Percentiles rank a stretch among this genome's conserved stretches.
Evolutionary conservation across 495 filamentous ascomycete genomes (phyloP).

Genomic region (Polyplosphaeria fusca): DNA sequence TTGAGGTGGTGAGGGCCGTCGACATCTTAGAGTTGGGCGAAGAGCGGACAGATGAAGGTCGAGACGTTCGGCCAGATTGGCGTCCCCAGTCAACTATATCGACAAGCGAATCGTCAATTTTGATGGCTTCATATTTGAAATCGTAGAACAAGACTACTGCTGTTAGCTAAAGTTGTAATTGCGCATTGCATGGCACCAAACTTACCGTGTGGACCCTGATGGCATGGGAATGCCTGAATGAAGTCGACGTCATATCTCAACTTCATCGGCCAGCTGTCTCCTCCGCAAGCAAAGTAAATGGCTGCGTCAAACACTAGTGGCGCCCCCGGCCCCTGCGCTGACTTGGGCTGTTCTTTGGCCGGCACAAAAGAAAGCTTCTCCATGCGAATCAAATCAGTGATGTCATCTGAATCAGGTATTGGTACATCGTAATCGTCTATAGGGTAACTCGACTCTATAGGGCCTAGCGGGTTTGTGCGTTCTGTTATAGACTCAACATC

Average conservation of each 20-base stretch:
- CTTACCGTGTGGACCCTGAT: slow-evolving; percentile 60
- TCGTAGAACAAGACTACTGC: slow-evolving; percentile 60
- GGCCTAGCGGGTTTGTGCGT: slow-evolving; percentile 64
- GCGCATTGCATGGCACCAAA: background rate
- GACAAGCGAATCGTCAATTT: slow-evolving; percentile 56
- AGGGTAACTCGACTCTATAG: slow-evolving; percentile 54
- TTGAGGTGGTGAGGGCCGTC: slow-evolving; percentile 16
- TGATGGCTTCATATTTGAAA: slow-evolving; percentile 54
- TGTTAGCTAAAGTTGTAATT: no score
- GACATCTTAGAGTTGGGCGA: slow-evolving; percentile 18
- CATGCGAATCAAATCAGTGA: slow-evolving; percentile 61
- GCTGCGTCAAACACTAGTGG: slow-evolving; percentile 58
- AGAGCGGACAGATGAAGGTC: slow-evolving; percentile 17
- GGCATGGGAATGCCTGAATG: slow-evolving; percentile 63
- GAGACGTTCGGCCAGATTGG: slow-evolving; percentile 26
- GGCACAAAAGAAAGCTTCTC: slow-evolving; percentile 56
- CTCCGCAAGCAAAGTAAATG: slow-evolving; percentile 64
- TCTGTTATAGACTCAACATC: slow-evolving; percentile 58
- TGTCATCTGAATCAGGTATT: slow-evolving; percentile 49
- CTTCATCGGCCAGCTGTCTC: slow-evolving; percentile 59
- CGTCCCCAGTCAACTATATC: slow-evolving; percentile 60
- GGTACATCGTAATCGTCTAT: slow-evolving; percentile 60
- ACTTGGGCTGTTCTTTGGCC: slow-evolving; percentile 26
- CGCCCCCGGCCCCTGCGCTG: slow-evolving; percentile 30
- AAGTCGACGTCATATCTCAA: slow-evolving; percentile 65